Base-by-base conservation (phyloP, 768 basidiomycete genomes). In the Tylopilus vinaceipallidus region DNA sequence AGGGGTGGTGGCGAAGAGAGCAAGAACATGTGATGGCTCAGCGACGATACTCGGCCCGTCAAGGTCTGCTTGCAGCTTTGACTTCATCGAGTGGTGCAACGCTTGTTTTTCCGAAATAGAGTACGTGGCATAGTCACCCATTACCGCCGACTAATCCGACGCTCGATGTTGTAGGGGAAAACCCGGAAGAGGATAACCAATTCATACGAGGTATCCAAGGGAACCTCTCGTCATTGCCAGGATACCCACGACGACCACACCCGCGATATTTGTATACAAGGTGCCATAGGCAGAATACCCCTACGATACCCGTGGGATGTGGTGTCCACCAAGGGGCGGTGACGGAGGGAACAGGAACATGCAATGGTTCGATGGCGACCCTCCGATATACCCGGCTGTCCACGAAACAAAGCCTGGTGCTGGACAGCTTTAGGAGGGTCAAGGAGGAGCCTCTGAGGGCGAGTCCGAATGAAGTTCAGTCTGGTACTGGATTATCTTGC, bases 341-440 rank as follows among this genome's bases (percentile, higher is more conserved):
- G 41, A 38, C 17, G 54, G 63, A 33, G 63, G 65, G 44, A 62
- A 62, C 34, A 37, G 23, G 22, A n/a, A 1, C 47, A 32, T 34
- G 36, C 41, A 37, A 38, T 2, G 22, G 48, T 39, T 27, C 38
- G 34, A 54, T 33, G 23, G 38, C 29, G 50, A 52, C 48, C 36
- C 10, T 34, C 47, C 49, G 30, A 22, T 4, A 42, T 37, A 37
- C 33, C 32, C 27, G 47, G 17, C 10, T n/a, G 37, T 29, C 42
- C 49, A n/a, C n/a, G n/a, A n/a, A n/a, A n/a, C n/a, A n/a, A 46
- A 42, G 43, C 45, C 45, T 41, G 24, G 42, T 37, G 45, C 38
- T 36, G 50, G 48, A 40, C 50, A 24, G 3, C 19, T 12, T 10
- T 14, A 4, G 36, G 42, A 37, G n/a, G 24, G n/a, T 47, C 42